Conservation (phyloP, 1,139 yeast genomes). For the Yamadazyma jaroonii region DNA sequence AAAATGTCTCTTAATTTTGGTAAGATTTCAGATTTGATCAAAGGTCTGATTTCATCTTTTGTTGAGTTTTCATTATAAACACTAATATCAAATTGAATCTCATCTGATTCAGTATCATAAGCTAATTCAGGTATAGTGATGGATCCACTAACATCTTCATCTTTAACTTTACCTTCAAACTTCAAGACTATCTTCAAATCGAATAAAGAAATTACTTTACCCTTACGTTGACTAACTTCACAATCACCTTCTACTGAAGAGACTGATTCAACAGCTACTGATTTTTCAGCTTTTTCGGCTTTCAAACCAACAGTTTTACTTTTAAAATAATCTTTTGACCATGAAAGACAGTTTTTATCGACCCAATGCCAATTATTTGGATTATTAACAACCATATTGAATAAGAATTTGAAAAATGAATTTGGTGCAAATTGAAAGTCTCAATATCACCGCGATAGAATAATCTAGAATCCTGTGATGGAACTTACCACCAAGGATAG, state of each 20-base stretch:
- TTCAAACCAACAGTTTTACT: slow-evolving; percentile 53
- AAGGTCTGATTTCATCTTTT: slow-evolving; percentile 47
- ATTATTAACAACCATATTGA: slow-evolving; percentile 45
- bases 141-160: slow-evolving; percentile 54
- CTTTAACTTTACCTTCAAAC: slow-evolving; percentile 50
- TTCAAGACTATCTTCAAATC: slow-evolving; percentile 69
- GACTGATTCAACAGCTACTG: slow-evolving; percentile 49
- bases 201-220: slow-evolving; percentile 88
- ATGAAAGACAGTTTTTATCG: slow-evolving; percentile 90
- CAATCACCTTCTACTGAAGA: slow-evolving; percentile 90
- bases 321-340: slow-evolving; percentile 79
- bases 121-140: slow-evolving; percentile 89
- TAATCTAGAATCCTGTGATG: background rate
- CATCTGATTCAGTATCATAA: slow-evolving; percentile 85
- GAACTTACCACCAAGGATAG: background rate
- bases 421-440: background rate
- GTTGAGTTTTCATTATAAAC: slow-evolving; percentile 59
- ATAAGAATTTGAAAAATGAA: background rate
- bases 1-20: slow-evolving; percentile 67
- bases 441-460: background rate
- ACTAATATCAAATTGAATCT: slow-evolving; percentile 76
- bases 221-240: slow-evolving; percentile 94
- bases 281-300: slow-evolving; percentile 34
- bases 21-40: slow-evolving; percentile 58
- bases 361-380: slow-evolving; percentile 91